These are phyloP conservation scores for Akanthomyces lecanii DNA, from an alignment of 2,329 filamentous ascomycete genomes.

Conservation along the genomic window DNA sequence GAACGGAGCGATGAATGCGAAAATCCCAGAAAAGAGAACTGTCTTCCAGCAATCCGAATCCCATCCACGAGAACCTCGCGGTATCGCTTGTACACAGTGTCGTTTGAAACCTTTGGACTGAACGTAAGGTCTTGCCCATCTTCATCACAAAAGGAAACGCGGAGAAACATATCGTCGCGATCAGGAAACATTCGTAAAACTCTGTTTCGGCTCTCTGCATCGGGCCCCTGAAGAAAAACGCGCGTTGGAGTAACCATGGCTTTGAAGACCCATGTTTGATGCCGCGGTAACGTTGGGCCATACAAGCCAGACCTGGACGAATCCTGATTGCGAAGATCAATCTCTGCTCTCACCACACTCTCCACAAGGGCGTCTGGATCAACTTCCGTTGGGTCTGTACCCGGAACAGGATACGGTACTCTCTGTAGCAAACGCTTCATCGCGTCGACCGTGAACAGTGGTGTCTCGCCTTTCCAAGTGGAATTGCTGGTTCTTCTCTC, in stretches of 20 bases:
- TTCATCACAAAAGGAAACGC: constrained; percentile 72
- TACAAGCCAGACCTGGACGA: constrained; percentile 25
- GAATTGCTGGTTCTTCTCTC: constrained; percentile 26
- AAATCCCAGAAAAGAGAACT: constrained; percentile 68
- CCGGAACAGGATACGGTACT: constrained; percentile 52
- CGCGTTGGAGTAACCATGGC: constrained; percentile 57
- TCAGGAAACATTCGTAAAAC: constrained; percentile 61
- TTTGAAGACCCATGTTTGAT: constrained; percentile 50
- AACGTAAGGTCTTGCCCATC: constrained; percentile 60
- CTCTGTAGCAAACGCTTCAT: constrained; percentile 48
- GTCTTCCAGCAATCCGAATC: constrained; percentile 59
- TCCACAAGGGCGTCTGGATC: constrained; percentile 38
- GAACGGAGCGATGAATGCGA: constrained; percentile 73
- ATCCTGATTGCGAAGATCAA: constrained; percentile 28
- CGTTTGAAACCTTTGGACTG: constrained; percentile 44
- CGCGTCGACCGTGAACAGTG: constrained; percentile 47
- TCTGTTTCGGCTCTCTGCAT: constrained; percentile 64
- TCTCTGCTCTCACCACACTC: constrained; percentile 38
- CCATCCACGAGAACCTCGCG: constrained; percentile 52
- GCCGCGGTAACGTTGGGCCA: constrained; percentile 28
- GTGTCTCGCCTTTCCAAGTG: constrained; percentile 23
- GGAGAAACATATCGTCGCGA: constrained; percentile 59
- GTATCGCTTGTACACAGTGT: constrained; percentile 56
- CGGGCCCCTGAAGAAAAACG: constrained; percentile 55
- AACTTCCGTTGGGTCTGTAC: constrained; percentile 40